phyloP scores from a whole-genome alignment of 2,329 filamentous ascomycete genomes.

The Exophiala aquamarina region DNA sequence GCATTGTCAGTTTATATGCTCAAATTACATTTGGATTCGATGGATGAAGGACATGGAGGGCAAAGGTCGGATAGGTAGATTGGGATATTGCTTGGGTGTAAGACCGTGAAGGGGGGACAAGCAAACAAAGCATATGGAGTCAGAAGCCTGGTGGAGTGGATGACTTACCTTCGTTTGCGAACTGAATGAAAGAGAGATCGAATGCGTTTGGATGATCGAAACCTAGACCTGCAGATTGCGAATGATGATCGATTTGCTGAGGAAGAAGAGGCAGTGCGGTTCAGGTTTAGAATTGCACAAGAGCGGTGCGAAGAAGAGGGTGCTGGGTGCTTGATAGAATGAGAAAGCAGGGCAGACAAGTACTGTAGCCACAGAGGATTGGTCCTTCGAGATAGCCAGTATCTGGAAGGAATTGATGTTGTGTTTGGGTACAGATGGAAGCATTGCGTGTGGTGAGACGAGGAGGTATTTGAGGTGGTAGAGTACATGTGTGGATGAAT shows the following conservation, averaged over 20 bases:
- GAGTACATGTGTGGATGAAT: constrained; percentile 6
- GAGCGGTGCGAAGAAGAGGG: not conserved
- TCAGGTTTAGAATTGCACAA: not conserved
- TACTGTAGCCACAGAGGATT: constrained; percentile 14
- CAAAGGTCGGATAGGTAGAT: too few relatives aligned
- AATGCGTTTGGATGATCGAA: not conserved
- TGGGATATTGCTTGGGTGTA: too few relatives aligned
- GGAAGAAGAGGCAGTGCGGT: not conserved
- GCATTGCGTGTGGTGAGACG: constrained; percentile 9
- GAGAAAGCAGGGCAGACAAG: constrained; percentile 6
- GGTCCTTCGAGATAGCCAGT: constrained; percentile 6
- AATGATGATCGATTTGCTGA: not conserved
- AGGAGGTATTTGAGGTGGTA: constrained; percentile 8
- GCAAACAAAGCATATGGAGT: too few relatives aligned
- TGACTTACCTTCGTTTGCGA: constrained; percentile 2
- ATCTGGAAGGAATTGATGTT: constrained; percentile 4
- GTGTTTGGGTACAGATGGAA: constrained; percentile 15
- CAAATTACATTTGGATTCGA: too few relatives aligned
- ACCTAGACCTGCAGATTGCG: not conserved
- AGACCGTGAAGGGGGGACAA: too few relatives aligned
- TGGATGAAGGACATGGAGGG: too few relatives aligned
- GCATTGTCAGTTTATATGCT: too few relatives aligned
- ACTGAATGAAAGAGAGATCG: not conserved
- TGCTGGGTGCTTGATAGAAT: not conserved
- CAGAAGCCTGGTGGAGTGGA: not conserved